Conservation (phyloP, 2,329 filamentous ascomycete species). For the Clarireedia paspali region DNA sequence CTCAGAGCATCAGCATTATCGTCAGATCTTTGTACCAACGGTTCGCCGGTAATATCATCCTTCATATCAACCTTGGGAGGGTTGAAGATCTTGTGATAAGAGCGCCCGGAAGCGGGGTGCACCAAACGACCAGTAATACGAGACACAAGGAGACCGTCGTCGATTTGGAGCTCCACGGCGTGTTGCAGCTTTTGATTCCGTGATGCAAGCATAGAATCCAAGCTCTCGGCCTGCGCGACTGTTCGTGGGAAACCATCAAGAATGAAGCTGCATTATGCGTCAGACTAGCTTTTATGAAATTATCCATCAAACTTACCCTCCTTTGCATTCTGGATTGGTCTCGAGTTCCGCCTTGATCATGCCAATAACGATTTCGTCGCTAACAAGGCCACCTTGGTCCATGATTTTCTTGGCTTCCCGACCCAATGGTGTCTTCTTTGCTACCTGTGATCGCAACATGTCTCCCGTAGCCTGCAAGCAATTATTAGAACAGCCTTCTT, state of each 20-base stretch:
- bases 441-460: conserved; percentile 97
- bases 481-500: neutral
- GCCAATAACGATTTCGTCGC: conserved; percentile 97
- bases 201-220: conserved; percentile 80
- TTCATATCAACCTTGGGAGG: conserved; percentile 90
- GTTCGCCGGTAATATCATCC: conserved; percentile 95
- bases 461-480: conserved; percentile 78
- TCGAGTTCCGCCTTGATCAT: conserved; percentile 99
- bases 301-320: conserved; percentile 58
- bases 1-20: conserved; percentile 94
- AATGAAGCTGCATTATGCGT: conserved; percentile 67
- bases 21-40: conserved; percentile 89
- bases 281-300: conserved; percentile 6
- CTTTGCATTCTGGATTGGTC: conserved; percentile 90
- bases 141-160: conserved; percentile 85
- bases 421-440: conserved; percentile 91
- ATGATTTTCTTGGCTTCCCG: conserved; percentile 99
- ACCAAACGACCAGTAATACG: conserved; percentile 94
- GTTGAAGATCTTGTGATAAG: conserved; percentile 99
- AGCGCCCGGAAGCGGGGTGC: conserved; percentile 91
- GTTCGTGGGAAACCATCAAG: conserved; percentile 98
- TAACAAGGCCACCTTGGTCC: conserved; percentile 95
- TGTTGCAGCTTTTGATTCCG: conserved; percentile 84
- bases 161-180: conserved; percentile 93
- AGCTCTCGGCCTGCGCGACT: conserved; percentile 86